phyloP scores from a whole-genome alignment of 2,329 filamentous ascomycete species.

The Fusarium kyushuense region DNA sequence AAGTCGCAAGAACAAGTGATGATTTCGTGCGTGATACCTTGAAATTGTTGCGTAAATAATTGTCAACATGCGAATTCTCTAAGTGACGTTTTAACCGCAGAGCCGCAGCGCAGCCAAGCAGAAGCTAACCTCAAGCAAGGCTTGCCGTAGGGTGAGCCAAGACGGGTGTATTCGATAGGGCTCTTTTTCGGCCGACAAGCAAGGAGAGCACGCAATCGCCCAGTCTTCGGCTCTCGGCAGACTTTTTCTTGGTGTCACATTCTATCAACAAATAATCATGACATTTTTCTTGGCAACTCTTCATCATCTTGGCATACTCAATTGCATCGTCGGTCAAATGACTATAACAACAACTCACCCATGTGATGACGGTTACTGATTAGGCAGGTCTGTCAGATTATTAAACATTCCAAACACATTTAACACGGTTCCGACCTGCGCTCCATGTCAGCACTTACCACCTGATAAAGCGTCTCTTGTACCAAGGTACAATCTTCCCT shows the following conservation, averaged over 20 bases:
- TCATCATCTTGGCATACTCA: not conserved
- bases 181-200: constrained; percentile 1
- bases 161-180: constrained; percentile 12
- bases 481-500: not conserved
- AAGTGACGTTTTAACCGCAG: not conserved
- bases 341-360: not conserved
- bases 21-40: constrained; percentile 29
- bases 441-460: constrained; percentile 9
- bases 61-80: not conserved
- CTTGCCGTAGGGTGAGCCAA: constrained; percentile 9
- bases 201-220: constrained; percentile 18
- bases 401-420: not conserved
- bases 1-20: constrained; percentile 21
- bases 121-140: not conserved
- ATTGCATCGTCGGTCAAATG: not conserved
- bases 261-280: not conserved
- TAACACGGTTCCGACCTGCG: not conserved
- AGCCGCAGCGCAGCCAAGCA: constrained; percentile 12
- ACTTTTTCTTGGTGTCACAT: not conserved
- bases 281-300: not conserved
- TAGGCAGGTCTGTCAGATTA: constrained; percentile 22
- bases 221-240: constrained; percentile 7
- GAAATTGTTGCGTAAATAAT: constrained; percentile 13
- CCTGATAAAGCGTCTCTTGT: not conserved
- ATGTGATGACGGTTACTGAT: not conserved